phyloP scores from a whole-genome alignment of 495 filamentous ascomycete species.

The Aspergillus funiculosus region DNA sequence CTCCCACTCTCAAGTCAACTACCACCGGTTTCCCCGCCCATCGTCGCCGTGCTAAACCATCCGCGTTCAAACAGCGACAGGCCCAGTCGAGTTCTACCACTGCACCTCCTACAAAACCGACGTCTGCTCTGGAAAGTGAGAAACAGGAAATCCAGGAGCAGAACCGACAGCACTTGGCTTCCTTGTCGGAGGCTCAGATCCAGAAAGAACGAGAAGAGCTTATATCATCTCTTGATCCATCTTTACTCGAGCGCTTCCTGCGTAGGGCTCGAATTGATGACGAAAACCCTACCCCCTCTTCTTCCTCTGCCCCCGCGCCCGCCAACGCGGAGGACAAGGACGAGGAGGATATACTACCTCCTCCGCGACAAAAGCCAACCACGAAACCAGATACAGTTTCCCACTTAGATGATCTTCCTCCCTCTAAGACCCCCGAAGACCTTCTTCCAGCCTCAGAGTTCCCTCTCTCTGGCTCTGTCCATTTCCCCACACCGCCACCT shows the following conservation, averaged over 20 bases:
- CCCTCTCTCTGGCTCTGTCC: constrained; percentile 42
- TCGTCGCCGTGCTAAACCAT: constrained; percentile 65
- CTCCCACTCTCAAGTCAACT: constrained; percentile 57
- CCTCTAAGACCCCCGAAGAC: constrained; percentile 31
- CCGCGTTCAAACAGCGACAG: constrained; percentile 71
- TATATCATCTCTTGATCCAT: constrained; percentile 59
- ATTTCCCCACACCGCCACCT: constrained; percentile 54
- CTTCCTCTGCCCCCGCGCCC: background rate
- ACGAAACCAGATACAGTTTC: constrained; percentile 14
- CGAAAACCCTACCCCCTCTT: constrained; percentile 15
- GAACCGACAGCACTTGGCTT: constrained; percentile 65
- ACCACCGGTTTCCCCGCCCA: constrained; percentile 82
- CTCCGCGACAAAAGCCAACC: constrained; percentile 2
- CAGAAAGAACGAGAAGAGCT: constrained; percentile 70
- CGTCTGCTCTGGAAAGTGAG: constrained; percentile 37
- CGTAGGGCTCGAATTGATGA: constrained; percentile 76
- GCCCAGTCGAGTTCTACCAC: constrained; percentile 19
- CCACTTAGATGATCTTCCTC: constrained; percentile 35
- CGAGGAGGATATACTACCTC: background rate
- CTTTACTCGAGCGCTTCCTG: constrained; percentile 68
- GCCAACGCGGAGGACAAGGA: background rate
- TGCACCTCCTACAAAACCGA: background rate
- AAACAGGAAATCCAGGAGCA: constrained; percentile 70
- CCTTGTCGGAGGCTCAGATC: constrained; percentile 80
- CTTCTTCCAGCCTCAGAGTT: constrained; percentile 39